Evolutionary conservation across 352 stramenopile genomes (phyloP).

Genomic region (Globisporangium echinulatum): DNA sequence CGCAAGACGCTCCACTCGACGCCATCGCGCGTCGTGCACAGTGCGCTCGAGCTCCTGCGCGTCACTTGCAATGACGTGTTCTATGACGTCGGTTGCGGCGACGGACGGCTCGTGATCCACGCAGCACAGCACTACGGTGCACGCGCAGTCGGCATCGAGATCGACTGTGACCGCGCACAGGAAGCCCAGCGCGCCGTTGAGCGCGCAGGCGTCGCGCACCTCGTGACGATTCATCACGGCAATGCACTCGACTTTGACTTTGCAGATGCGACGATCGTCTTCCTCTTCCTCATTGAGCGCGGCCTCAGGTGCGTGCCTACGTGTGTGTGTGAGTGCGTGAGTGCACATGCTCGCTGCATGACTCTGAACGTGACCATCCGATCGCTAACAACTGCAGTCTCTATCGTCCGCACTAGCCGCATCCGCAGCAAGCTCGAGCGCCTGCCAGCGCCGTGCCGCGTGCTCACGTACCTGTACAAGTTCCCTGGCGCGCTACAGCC

Average conservation of each 20-base stretch:
- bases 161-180: constrained; percentile 36
- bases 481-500: constrained; percentile 33
- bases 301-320: constrained; percentile 40
- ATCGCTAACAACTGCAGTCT: no score
- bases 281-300: constrained; percentile 76
- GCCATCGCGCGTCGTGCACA: constrained; percentile 49
- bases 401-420: constrained; percentile 22
- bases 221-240: constrained; percentile 59
- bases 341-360: no score
- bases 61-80: constrained; percentile 40
- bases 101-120: constrained; percentile 63
- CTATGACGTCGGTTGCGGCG: constrained; percentile 76
- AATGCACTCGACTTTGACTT: constrained; percentile 73
- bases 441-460: constrained; percentile 28
- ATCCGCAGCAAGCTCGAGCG: constrained; percentile 44
- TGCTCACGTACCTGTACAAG: constrained; percentile 77
- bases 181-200: constrained; percentile 21
- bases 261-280: constrained; percentile 56
- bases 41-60: constrained; percentile 45
- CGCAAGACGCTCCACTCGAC: constrained; percentile 80
- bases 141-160: constrained; percentile 60
- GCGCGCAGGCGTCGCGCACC: constrained; percentile 25
- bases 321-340: not conserved
- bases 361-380: no score
- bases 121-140: constrained; percentile 43